A percentile compares a stretch with the other conserved stretches of the same genome.
These are phyloP conservation scores for Cladosporium oxysporum DNA, from an alignment of 2,329 filamentous ascomycete genomes.

Conservation along the genomic window DNA sequence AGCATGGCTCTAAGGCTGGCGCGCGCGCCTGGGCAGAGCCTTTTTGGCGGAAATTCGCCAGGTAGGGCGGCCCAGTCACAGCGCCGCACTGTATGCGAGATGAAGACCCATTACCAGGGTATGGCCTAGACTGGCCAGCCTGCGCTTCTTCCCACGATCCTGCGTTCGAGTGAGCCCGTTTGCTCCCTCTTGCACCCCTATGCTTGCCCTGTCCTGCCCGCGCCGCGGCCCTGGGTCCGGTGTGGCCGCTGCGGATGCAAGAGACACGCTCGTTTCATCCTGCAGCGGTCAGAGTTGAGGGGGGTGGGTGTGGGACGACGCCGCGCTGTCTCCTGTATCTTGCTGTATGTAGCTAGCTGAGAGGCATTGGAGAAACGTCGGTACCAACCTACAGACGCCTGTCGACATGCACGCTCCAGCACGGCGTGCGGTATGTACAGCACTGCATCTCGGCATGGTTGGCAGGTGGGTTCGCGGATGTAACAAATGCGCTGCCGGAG, in stretches of 20 bases:
- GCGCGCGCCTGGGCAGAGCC: slow-evolving; percentile 11
- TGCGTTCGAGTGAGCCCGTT: background rate
- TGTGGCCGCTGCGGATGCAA: background rate
- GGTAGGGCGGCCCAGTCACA: slow-evolving; percentile 10
- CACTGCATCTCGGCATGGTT: slow-evolving; percentile 1
- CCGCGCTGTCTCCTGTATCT: background rate
- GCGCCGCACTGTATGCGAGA: slow-evolving; percentile 16
- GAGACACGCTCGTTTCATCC: slow-evolving; percentile 7
- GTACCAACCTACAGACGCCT: background rate
- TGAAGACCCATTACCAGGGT: slow-evolving; percentile 14
- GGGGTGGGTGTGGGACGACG: background rate
- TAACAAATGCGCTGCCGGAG: slow-evolving; percentile 10
- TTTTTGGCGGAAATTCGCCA: slow-evolving; percentile 15
- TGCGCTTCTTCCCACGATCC: background rate
- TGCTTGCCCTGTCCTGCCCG: background rate
- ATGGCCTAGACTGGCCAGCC: slow-evolving; percentile 17
- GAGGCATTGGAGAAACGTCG: slow-evolving; percentile 3
- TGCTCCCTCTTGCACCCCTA: background rate
- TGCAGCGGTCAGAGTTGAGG: slow-evolving; percentile 1
- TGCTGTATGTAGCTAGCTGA: background rate
- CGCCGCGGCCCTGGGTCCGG: background rate
- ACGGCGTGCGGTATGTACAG: background rate
- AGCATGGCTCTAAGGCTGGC: slow-evolving; percentile 8
- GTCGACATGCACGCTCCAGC: slow-evolving; percentile 10
- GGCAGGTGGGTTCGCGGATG: slow-evolving; percentile 9